These are phyloP conservation scores for Ricinus communis DNA, from an alignment of 345 rosid genomes.

Conservation along the genomic window DNA sequence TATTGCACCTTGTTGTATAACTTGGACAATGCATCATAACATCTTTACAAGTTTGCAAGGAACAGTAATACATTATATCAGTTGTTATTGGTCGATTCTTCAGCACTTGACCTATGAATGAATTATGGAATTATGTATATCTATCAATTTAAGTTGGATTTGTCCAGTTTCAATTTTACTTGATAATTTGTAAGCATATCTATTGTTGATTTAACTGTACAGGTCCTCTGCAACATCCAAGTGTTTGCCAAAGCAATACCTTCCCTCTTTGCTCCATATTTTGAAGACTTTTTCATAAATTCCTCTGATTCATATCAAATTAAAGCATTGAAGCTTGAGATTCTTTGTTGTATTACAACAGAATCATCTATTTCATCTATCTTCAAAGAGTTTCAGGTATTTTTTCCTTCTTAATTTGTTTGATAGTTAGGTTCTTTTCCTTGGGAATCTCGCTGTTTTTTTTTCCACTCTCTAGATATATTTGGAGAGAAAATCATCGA, in stretches of 20 bases:
- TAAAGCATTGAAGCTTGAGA: constrained; percentile 87
- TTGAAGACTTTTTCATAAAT: constrained; percentile 69
- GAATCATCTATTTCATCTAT: constrained; percentile 64
- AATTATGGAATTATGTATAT: not conserved
- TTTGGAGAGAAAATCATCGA: not conserved
- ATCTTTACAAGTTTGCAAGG: not conserved
- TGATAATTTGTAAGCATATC: not conserved
- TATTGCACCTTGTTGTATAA: not conserved
- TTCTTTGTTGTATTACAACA: constrained; percentile 74
- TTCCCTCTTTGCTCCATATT: constrained; percentile 71
- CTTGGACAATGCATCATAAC: not conserved
- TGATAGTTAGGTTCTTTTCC: not conserved
- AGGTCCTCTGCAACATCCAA: constrained; percentile 89
- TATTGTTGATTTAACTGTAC: constrained; percentile 22
- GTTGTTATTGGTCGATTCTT: not conserved
- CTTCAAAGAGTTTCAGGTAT: constrained; percentile 91
- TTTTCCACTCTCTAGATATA: not conserved
- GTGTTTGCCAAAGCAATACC: constrained; percentile 85
- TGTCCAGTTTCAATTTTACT: not conserved
- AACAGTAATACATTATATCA: not conserved
- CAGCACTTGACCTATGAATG: not conserved
- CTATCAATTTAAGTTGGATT: not conserved
- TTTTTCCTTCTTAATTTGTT: not conserved
- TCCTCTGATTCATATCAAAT: constrained; percentile 80
- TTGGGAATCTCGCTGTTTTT: not conserved